Evolutionary conservation across 139 green algal species (phyloP).

Genomic region (Volvox africanus): DNA sequence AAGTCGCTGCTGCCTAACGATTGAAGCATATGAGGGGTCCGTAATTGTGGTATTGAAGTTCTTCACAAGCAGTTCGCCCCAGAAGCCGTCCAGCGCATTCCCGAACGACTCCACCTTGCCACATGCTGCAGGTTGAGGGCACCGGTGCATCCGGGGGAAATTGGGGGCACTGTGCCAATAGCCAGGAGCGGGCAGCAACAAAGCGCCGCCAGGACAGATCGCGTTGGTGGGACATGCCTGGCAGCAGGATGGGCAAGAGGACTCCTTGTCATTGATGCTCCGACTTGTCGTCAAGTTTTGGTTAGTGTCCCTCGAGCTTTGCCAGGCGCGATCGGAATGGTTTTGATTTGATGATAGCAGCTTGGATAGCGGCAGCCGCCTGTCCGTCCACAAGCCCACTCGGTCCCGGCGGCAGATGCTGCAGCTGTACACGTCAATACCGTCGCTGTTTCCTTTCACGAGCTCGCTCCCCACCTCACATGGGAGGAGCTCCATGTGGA

Average conservation of each 20-base stretch:
- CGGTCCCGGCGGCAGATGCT: not conserved
- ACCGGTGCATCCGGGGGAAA: not conserved
- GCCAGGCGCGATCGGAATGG: not conserved
- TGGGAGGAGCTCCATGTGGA: not conserved
- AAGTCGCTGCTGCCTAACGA: no score
- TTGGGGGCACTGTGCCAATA: conserved; percentile 3
- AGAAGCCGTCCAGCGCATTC: not conserved
- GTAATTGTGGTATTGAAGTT: not conserved
- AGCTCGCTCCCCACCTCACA: not conserved
- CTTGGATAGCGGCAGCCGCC: not conserved
- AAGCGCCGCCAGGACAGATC: not conserved
- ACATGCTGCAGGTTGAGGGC: not conserved
- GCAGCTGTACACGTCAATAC: not conserved
- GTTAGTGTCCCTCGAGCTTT: not conserved
- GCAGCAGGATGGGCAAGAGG: not conserved
- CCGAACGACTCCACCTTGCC: not conserved
- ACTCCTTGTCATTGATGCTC: not conserved
- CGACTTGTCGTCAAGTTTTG: not conserved
- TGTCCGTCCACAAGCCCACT: not conserved
- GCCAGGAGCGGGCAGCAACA: not conserved
- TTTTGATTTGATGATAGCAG: not conserved
- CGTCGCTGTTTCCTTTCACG: not conserved
- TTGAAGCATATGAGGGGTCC: no score
- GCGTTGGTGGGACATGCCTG: not conserved
- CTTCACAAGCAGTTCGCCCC: not conserved